Percentiles rank a stretch among this genome's conserved stretches.
Conservation (phyloP, 23 red algal species). For the Gracilaria caudata region DNA sequence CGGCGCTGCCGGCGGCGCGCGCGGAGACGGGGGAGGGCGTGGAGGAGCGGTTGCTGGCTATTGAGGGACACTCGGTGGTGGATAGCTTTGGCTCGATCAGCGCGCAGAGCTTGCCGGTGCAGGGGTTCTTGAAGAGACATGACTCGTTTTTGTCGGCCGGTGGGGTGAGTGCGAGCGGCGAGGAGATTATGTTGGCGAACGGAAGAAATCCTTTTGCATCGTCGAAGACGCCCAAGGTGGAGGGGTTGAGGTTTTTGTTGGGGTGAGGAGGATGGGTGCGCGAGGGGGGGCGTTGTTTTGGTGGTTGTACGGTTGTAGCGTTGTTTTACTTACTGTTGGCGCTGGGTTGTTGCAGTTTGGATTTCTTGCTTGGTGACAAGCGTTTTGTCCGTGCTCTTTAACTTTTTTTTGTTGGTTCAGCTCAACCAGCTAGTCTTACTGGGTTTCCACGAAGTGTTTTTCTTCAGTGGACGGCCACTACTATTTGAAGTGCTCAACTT, state of each 20-base stretch:
- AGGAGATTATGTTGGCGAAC: conserved; percentile 42
- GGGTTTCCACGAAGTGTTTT: no score
- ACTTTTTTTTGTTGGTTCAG: neutral
- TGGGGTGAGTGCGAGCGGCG: conserved; percentile 28
- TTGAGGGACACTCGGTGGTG: neutral
- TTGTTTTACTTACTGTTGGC: neutral
- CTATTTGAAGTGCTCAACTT: neutral
- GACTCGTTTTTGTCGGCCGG: conserved; percentile 60
- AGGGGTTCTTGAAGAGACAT: conserved; percentile 34
- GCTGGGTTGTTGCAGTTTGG: neutral
- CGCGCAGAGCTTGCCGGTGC: conserved; percentile 61
- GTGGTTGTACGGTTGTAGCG: neutral
- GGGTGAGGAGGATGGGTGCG: neutral
- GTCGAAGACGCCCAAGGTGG: conserved; percentile 4
- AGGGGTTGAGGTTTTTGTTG: conserved; percentile 43
- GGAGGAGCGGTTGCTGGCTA: neutral
- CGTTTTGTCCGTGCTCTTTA: neutral
- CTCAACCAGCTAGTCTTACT: no score
- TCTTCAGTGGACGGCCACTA: neutral
- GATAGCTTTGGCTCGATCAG: conserved; percentile 46
- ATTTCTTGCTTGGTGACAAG: neutral
- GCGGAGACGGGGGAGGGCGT: neutral
- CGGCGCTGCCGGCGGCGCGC: neutral
- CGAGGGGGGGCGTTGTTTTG: neutral
- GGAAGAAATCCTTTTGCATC: conserved; percentile 46